Conservation (phyloP, 1,139 yeast genomes). For the Hansenula sp. region DNA sequence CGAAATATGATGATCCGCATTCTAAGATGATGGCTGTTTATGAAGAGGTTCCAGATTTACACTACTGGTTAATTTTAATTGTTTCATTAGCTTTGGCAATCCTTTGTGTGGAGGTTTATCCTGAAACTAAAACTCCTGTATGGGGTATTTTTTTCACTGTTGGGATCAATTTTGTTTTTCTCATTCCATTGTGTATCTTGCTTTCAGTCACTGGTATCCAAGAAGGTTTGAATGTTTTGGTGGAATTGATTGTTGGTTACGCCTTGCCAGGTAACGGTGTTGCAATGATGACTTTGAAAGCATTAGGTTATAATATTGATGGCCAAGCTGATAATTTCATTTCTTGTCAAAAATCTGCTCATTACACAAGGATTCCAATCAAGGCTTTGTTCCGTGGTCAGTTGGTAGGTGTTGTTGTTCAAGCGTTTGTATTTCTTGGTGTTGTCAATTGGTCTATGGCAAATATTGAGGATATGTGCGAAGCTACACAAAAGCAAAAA, state of each 20-base stretch:
- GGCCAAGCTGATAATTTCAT: conserved; percentile 58
- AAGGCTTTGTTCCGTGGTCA: conserved; percentile 59
- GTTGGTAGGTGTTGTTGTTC: conserved; percentile 39
- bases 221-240: conserved; percentile 54
- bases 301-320: conserved; percentile 55
- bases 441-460: conserved; percentile 50
- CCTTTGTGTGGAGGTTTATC: conserved; percentile 41
- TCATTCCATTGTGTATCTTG: conserved; percentile 46
- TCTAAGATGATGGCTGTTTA: conserved; percentile 51
- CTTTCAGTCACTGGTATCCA: conserved; percentile 50
- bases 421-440: conserved; percentile 47
- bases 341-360: conserved; percentile 55
- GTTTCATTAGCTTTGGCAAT: conserved; percentile 48
- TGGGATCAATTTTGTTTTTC: conserved; percentile 49
- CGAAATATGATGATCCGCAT: conserved; percentile 47
- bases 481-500: conserved; percentile 34
- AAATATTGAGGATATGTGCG: conserved; percentile 45
- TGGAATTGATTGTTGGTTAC: conserved; percentile 59
- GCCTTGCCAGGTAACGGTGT: conserved; percentile 61
- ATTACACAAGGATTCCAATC: conserved; percentile 58
- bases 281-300: conserved; percentile 56
- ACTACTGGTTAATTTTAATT: conserved; percentile 44
- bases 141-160: conserved; percentile 56
- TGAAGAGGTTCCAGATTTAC: conserved; percentile 63
- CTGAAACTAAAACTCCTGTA: conserved; percentile 37